Evolutionary conservation across 1,284 basidiomycete species (phyloP).

Genomic region (Pseudozyma hubeiensis): DNA sequence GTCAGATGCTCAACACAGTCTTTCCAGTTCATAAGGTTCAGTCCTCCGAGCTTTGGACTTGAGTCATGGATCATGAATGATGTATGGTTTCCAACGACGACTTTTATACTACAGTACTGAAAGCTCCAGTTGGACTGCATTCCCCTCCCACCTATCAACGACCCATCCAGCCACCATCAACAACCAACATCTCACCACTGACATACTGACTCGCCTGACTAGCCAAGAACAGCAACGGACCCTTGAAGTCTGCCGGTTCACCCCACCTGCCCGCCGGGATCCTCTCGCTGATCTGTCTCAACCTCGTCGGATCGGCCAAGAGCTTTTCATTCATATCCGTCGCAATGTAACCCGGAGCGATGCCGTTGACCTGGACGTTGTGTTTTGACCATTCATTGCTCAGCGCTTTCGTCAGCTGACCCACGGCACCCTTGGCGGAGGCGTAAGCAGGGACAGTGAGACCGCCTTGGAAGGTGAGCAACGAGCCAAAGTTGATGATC

Average conservation of each 20-base stretch:
- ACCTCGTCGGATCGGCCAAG: constrained; percentile 78
- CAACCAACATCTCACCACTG: constrained; percentile 78
- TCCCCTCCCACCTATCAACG: constrained; percentile 16
- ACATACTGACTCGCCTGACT: constrained; percentile 88
- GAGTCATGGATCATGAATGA: too few relatives aligned
- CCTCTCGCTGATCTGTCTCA: constrained; percentile 86
- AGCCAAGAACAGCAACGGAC: constrained; percentile 88
- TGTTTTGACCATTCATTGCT: constrained; percentile 80
- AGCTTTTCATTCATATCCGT: constrained; percentile 76
- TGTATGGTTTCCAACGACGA: too few relatives aligned
- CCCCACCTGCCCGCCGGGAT: constrained; percentile 79
- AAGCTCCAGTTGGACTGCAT: too few relatives aligned
- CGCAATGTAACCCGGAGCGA: constrained; percentile 72
- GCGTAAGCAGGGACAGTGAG: constrained; percentile 84
- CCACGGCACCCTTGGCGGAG: constrained; percentile 84
- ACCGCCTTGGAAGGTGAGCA: constrained; percentile 66
- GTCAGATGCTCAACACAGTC: too few relatives aligned
- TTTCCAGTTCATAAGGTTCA: too few relatives aligned
- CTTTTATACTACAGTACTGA: too few relatives aligned
- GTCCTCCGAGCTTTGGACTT: too few relatives aligned
- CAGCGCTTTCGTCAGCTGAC: constrained; percentile 69
- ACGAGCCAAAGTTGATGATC: constrained; percentile 63
- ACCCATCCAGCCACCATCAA: constrained; percentile 67
- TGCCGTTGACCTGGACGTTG: constrained; percentile 88
- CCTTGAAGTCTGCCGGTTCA: constrained; percentile 86